These are phyloP conservation scores for Lactarius deliciosus DNA, from an alignment of 768 basidiomycete genomes.

Conservation along the genomic window DNA sequence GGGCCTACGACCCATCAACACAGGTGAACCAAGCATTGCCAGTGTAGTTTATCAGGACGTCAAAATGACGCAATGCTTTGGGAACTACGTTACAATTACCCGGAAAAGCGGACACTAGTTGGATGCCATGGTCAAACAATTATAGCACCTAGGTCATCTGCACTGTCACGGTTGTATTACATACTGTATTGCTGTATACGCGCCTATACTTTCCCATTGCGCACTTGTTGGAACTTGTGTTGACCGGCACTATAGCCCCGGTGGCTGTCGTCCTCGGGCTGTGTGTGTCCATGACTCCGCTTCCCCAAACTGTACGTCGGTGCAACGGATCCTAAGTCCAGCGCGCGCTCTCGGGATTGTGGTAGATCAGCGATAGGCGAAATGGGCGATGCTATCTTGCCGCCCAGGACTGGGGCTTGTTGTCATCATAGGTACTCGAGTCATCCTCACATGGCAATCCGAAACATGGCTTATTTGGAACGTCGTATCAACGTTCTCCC, in stretches of 20 bases:
- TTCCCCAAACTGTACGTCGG: background rate
- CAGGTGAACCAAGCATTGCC: background rate
- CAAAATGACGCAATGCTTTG: background rate
- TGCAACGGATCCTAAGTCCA: conserved; percentile 1
- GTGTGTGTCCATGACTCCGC: conserved; percentile 6
- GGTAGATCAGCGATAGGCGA: background rate
- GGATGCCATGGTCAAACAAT: background rate
- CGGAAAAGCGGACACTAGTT: background rate
- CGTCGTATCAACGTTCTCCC: background rate
- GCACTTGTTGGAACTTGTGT: background rate
- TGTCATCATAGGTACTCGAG: background rate
- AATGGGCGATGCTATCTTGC: background rate
- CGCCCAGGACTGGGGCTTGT: background rate
- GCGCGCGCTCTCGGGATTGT: background rate
- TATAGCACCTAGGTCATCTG: background rate
- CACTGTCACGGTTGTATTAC: background rate
- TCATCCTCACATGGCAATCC: background rate
- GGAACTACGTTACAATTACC: background rate
- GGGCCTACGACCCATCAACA: background rate
- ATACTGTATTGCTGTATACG: background rate
- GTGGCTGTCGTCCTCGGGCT: background rate
- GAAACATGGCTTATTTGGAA: background rate
- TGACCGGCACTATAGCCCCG: background rate
- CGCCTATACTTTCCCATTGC: background rate
- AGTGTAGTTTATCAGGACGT: background rate